phyloP scores from a whole-genome alignment of 176 grass and related monocot species.

The Thalia dealbata region DNA sequence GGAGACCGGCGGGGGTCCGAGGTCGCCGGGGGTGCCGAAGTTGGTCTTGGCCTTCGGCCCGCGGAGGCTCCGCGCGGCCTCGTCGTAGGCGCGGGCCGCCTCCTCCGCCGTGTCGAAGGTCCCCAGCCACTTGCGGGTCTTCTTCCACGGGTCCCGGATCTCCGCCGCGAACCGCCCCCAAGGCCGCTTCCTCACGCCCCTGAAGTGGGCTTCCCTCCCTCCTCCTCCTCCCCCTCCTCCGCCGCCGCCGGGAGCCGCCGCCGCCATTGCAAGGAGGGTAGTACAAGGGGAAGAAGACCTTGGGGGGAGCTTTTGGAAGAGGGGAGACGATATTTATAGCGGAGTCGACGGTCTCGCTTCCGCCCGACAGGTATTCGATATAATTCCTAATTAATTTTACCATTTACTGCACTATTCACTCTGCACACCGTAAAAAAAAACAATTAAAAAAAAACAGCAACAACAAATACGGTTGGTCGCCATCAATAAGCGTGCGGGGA shows the following conservation, averaged over 20 bases:
- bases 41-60: conserved; percentile 23
- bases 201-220: conserved; percentile 10
- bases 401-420: not conserved
- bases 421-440: too few relatives aligned
- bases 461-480: not conserved
- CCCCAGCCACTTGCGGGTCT: conserved; percentile 25
- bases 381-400: conserved; percentile 2
- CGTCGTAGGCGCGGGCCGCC: conserved; percentile 24
- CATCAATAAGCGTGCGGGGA: not conserved
- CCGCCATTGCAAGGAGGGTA: conserved; percentile 1
- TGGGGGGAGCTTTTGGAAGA: not conserved
- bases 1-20: not conserved
- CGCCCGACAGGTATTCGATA: conserved; percentile 17
- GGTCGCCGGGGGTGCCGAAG: conserved; percentile 8
- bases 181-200: conserved; percentile 23
- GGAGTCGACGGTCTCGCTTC: conserved; percentile 11
- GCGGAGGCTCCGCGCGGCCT: conserved; percentile 19
- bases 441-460: not conserved
- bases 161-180: conserved; percentile 26
- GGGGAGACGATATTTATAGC: conserved; percentile 10
- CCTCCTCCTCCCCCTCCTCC: not conserved
- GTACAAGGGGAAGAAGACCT: not conserved
- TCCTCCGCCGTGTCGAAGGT: conserved; percentile 31
- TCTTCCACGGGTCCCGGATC: conserved; percentile 25
- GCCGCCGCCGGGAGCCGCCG: not conserved